Evolutionary conservation across 306 rosid species (phyloP).

Genomic region (Boehmeria nivea): DNA sequence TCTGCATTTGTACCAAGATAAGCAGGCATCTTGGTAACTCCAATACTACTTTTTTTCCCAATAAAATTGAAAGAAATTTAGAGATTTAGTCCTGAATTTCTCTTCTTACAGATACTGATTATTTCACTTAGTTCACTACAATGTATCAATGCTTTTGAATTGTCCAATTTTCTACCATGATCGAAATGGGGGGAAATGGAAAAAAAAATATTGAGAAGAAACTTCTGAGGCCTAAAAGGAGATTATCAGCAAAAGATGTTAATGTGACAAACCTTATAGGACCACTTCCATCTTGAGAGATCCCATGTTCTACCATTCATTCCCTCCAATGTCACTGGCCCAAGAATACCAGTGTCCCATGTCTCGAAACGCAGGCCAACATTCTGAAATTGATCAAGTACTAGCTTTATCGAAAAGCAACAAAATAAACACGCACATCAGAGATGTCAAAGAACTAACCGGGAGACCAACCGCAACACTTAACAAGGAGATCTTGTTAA

Average conservation of each 20-base stretch:
- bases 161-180: background rate
- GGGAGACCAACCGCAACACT: too few relatives aligned
- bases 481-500: too few relatives aligned
- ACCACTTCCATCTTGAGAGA: constrained; percentile 4
- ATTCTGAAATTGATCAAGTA: constrained; percentile 6
- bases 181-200: too few relatives aligned
- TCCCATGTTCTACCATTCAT: background rate
- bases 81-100: too few relatives aligned
- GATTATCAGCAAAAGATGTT: background rate
- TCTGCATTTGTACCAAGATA: too few relatives aligned
- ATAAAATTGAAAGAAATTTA: too few relatives aligned
- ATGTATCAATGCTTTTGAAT: too few relatives aligned
- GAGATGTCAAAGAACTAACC: background rate
- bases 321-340: constrained; percentile 1
- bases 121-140: too few relatives aligned
- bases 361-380: constrained; percentile 7
- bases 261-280: constrained; percentile 6
- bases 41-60: too few relatives aligned
- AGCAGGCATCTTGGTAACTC: too few relatives aligned
- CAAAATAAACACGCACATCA: background rate
- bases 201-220: background rate
- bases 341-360: constrained; percentile 3
- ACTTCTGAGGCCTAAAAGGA: background rate
- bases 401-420: background rate
- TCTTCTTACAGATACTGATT: too few relatives aligned